Evolutionary conservation across 306 rosid genomes (phyloP).

Genomic region (Quercus agrifolia): DNA sequence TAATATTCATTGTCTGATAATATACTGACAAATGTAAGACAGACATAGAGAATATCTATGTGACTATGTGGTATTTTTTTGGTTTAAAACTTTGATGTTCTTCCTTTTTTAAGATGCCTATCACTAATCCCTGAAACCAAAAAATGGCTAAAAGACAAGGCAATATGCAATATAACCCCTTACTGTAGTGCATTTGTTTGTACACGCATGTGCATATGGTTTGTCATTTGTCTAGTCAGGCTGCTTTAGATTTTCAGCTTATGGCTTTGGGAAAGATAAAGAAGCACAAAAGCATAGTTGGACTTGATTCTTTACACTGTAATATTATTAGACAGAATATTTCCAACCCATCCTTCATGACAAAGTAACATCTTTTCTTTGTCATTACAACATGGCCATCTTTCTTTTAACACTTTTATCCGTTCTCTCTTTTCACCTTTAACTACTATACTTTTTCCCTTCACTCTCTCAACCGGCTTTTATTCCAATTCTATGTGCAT

Average conservation of each 20-base stretch:
- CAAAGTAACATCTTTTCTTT: slow-evolving; percentile 62
- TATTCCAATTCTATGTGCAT: slow-evolving; percentile 18
- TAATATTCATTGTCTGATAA: background rate
- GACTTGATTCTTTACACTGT: slow-evolving; percentile 21
- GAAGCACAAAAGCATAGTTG: slow-evolving; percentile 27
- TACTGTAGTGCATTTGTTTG: slow-evolving; percentile 14
- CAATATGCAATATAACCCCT: background rate
- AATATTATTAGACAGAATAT: slow-evolving; percentile 1
- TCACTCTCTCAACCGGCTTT: slow-evolving; percentile 23
- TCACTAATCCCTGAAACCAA: background rate
- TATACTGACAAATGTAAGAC: background rate
- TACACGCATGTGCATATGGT: slow-evolving; percentile 28
- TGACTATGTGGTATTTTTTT: background rate
- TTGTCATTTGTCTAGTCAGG: slow-evolving; percentile 18
- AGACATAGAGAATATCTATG: background rate
- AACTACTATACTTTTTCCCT: slow-evolving; percentile 27
- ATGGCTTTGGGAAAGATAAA: slow-evolving; percentile 30
- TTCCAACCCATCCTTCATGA: slow-evolving; percentile 44
- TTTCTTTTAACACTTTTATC: slow-evolving; percentile 28
- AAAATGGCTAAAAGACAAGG: background rate
- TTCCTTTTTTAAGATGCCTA: background rate
- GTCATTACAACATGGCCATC: slow-evolving; percentile 30
- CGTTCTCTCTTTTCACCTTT: slow-evolving; percentile 37
- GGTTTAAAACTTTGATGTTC: background rate
- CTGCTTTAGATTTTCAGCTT: slow-evolving; percentile 35